Evolutionary conservation across 352 stramenopile genomes (phyloP).

Genomic region (Phytophthora palmivora): DNA sequence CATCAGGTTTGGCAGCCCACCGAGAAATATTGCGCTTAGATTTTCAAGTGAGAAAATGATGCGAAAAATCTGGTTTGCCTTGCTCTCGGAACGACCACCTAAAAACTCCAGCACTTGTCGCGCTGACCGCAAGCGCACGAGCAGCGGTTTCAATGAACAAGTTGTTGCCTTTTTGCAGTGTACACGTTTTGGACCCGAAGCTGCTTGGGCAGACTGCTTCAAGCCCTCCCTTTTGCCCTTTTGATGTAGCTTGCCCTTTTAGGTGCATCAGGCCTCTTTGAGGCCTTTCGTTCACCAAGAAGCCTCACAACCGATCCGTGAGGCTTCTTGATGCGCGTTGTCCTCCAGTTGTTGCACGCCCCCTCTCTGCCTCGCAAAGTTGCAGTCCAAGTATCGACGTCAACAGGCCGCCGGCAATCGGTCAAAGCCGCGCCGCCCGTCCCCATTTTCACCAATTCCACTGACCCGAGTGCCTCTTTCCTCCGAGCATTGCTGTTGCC

Average conservation of each 20-base stretch:
- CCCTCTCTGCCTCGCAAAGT: constrained; percentile 22
- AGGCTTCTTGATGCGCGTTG: constrained; percentile 33
- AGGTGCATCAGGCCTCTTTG: constrained; percentile 1
- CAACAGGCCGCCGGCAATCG: not conserved
- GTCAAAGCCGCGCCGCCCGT: not conserved
- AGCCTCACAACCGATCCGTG: constrained; percentile 11
- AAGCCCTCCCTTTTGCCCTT: too few relatives aligned
- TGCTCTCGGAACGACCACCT: constrained; percentile 21
- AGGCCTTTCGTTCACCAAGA: constrained; percentile 23
- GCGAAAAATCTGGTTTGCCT: constrained; percentile 22
- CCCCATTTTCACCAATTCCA: constrained; percentile 11
- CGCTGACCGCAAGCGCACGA: not conserved
- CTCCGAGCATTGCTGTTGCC: constrained; percentile 12
- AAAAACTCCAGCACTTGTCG: constrained; percentile 4
- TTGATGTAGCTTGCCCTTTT: not conserved
- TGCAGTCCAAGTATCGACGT: constrained; percentile 4
- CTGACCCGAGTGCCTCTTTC: constrained; percentile 25
- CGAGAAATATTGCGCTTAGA: not conserved
- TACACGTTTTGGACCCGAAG: constrained; percentile 23
- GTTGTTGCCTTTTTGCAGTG: constrained; percentile 3
- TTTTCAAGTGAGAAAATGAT: constrained; percentile 20
- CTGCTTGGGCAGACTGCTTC: constrained; percentile 5
- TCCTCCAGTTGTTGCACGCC: constrained; percentile 14
- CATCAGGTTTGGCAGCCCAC: constrained; percentile 4
- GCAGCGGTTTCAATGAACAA: constrained; percentile 8